Conservation (phyloP, 441 rosid species). For the Dalechampia spathulata region DNA sequence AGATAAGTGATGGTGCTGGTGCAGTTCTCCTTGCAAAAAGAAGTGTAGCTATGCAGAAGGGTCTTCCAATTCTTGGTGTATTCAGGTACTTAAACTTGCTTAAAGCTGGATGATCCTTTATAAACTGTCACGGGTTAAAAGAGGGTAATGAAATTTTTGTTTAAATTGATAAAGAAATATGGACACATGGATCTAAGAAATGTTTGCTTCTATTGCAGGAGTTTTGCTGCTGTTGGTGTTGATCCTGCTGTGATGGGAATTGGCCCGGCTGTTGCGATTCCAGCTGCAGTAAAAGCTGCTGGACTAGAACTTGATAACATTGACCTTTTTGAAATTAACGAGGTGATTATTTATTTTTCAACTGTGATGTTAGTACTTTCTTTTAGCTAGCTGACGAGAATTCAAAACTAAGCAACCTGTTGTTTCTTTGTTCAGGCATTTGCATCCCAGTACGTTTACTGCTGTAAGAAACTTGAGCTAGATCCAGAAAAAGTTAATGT, state of each 20-base stretch:
- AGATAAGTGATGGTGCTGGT: constrained; percentile 90
- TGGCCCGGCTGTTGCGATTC: constrained; percentile 96
- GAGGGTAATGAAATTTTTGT: neutral
- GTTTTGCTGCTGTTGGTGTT: constrained; percentile 91
- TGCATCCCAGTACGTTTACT: constrained; percentile 90
- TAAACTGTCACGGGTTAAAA: too few species aligned
- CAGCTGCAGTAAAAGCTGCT: constrained; percentile 86
- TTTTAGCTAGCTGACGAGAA: neutral
- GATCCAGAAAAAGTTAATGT: constrained; percentile 80
- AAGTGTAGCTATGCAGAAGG: constrained; percentile 67
- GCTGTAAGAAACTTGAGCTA: constrained; percentile 78
- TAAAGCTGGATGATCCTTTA: too few species aligned
- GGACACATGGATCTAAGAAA: too few species aligned
- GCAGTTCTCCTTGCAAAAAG: constrained; percentile 96
- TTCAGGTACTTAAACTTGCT: constrained; percentile 74
- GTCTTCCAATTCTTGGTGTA: constrained; percentile 86
- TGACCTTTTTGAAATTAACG: constrained; percentile 91
- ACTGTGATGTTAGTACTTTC: too few species aligned
- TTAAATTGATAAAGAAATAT: too few species aligned
- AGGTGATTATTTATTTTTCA: constrained; percentile 32
- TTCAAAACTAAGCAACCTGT: neutral
- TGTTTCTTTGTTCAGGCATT: constrained; percentile 60
- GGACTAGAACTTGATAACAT: constrained; percentile 75
- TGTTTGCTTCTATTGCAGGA: constrained; percentile 38
- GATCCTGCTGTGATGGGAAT: constrained; percentile 97